Percentiles rank a stretch among this genome's conserved stretches.
These are phyloP conservation scores for Gastrodia elata DNA, from an alignment of 106 monocot species.

Conservation along the genomic window DNA sequence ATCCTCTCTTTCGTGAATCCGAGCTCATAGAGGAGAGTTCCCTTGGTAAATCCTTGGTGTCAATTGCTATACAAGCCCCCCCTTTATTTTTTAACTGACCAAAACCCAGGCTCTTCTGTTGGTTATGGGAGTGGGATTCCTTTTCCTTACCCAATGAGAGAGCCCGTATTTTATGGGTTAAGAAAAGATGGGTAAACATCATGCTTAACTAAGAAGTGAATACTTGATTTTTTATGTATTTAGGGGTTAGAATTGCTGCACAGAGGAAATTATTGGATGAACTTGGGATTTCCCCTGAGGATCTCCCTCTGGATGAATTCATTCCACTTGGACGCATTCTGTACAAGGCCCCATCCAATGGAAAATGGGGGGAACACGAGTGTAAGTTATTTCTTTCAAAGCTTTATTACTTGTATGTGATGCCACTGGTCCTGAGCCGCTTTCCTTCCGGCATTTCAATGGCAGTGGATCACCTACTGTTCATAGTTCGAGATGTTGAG, in stretches of 20 bases:
- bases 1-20: conserved; percentile 72
- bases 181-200: no score
- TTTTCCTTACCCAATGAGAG: no score
- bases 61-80: no score
- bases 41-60: conserved; percentile 30
- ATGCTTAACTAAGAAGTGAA: no score
- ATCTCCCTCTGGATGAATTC: conserved; percentile 61
- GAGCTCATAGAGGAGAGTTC: conserved; percentile 64
- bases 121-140: no score
- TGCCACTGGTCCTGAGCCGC: no score
- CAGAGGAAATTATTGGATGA: conserved; percentile 76
- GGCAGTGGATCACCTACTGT: conserved; percentile 78
- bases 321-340: conserved; percentile 65
- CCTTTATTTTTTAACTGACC: no score
- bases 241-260: conserved; percentile 77
- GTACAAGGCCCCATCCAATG: conserved; percentile 87
- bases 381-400: conserved; percentile 23
- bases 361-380: conserved; percentile 91
- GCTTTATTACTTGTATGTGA: no score
- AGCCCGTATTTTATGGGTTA: no score
- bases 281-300: conserved; percentile 59
- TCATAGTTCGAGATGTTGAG: conserved; percentile 54
- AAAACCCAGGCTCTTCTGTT: no score
- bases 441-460: no score
- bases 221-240: neutral